Evolutionary conservation across 1,284 basidiomycete genomes (phyloP).

Genomic region (Mycosarcoma maydis): DNA sequence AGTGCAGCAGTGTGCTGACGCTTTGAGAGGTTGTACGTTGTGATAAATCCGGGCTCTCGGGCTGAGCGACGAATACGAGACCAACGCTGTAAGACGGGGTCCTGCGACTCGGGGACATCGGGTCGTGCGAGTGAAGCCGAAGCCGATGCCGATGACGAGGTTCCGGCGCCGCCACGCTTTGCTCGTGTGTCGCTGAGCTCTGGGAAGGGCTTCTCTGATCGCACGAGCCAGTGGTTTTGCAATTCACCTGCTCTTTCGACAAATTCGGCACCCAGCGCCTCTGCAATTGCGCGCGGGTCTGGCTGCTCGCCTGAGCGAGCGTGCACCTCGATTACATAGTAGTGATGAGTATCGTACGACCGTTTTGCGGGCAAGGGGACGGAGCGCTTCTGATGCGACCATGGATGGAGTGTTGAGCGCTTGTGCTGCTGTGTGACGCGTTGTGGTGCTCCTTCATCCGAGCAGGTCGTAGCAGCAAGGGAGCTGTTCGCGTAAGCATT

Average conservation of each 20-base stretch:
- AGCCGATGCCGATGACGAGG: constrained; percentile 12
- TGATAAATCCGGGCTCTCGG: constrained; percentile 24
- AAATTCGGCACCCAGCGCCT: constrained; percentile 79
- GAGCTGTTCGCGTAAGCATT: background rate
- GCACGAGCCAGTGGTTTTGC: constrained; percentile 83
- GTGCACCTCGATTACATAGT: constrained; percentile 85
- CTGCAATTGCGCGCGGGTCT: constrained; percentile 69
- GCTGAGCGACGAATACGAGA: constrained; percentile 25
- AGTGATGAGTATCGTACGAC: constrained; percentile 81
- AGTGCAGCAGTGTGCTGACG: constrained; percentile 40
- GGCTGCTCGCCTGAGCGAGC: constrained; percentile 70
- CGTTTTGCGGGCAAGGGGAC: constrained; percentile 58
- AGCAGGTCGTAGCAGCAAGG: constrained; percentile 16
- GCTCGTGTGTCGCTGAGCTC: constrained; percentile 5
- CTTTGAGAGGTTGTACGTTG: constrained; percentile 35
- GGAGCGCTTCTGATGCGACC: constrained; percentile 37
- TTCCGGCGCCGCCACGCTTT: constrained; percentile 6
- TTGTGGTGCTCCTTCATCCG: constrained; percentile 4
- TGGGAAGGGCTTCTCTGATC: constrained; percentile 68
- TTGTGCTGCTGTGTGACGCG: constrained; percentile 12
- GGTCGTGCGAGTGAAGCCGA: constrained; percentile 1
- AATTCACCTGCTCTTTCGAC: constrained; percentile 90
- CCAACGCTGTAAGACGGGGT: constrained; percentile 70
- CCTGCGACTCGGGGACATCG: constrained; percentile 62
- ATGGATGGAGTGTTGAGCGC: constrained; percentile 17